These are phyloP conservation scores for Podaxis sp. DNA, from an alignment of 768 basidiomycete species.

Conservation along the genomic window DNA sequence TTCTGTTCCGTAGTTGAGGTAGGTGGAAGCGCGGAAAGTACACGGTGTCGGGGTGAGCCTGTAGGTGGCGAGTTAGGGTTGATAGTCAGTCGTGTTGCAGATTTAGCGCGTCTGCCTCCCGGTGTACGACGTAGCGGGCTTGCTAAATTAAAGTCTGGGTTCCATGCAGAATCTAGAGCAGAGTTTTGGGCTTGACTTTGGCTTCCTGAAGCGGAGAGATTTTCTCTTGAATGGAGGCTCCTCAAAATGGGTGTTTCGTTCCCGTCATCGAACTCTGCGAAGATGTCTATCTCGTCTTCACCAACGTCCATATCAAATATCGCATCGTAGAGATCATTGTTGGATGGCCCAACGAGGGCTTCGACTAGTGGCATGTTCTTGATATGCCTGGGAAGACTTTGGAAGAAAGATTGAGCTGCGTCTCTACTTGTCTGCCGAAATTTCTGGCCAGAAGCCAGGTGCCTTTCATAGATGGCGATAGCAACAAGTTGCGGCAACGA, in stretches of 20 bases:
- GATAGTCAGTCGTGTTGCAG: neutral
- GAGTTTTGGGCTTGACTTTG: neutral
- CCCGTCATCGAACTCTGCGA: slow-evolving; percentile 42
- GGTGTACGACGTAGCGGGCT: slow-evolving; percentile 13
- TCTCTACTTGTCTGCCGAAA: slow-evolving; percentile 49
- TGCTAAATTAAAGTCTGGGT: neutral
- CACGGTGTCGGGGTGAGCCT: neutral
- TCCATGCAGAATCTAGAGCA: neutral
- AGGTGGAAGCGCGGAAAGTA: neutral
- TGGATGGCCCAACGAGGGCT: slow-evolving; percentile 66
- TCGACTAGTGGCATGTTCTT: slow-evolving; percentile 74
- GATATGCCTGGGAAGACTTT: slow-evolving; percentile 63
- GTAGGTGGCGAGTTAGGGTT: neutral
- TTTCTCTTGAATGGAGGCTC: slow-evolving; percentile 36
- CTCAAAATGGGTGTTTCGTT: slow-evolving; percentile 36
- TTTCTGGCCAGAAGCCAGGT: slow-evolving; percentile 45
- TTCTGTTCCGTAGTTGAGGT: neutral
- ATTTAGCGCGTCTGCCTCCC: neutral
- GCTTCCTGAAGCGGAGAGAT: slow-evolving; percentile 13
- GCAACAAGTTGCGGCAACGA: slow-evolving; percentile 74
- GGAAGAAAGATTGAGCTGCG: slow-evolving; percentile 53
- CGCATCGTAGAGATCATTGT: slow-evolving; percentile 67
- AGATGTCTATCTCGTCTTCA: slow-evolving; percentile 41
- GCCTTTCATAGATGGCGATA: slow-evolving; percentile 80
- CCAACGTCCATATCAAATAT: slow-evolving; percentile 68